phyloP scores from a whole-genome alignment of 345 rosid species.

The Lepidium aucheri region DNA sequence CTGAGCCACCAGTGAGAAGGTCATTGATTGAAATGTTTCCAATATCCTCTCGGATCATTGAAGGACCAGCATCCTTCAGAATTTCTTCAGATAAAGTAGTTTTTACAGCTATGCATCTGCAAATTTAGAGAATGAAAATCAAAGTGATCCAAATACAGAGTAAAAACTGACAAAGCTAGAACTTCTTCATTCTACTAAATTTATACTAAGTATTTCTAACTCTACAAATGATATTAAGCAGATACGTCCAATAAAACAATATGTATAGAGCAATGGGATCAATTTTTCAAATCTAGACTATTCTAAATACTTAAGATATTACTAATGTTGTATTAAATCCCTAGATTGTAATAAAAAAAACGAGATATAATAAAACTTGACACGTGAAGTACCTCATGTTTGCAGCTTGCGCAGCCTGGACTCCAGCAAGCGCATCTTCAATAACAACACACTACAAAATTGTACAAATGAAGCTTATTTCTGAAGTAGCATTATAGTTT shows the following conservation, averaged over 20 bases:
- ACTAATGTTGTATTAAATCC: background rate
- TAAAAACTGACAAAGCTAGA: background rate
- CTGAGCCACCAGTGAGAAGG: conserved; percentile 80
- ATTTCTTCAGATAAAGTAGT: conserved; percentile 68
- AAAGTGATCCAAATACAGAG: conserved; percentile 9
- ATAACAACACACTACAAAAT: conserved; percentile 69
- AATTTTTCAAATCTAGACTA: background rate
- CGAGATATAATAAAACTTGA: background rate
- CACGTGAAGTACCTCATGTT: conserved; percentile 58
- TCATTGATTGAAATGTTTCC: conserved; percentile 70
- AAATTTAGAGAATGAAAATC: conserved; percentile 17
- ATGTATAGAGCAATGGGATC: background rate
- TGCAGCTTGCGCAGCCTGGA: conserved; percentile 95
- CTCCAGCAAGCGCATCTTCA: conserved; percentile 96
- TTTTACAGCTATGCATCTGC: conserved; percentile 90
- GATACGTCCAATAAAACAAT: background rate
- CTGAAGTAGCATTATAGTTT: background rate
- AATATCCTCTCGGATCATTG: conserved; percentile 64
- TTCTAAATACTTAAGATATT: background rate
- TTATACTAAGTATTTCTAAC: background rate
- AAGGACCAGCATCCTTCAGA: conserved; percentile 59
- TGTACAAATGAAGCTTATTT: background rate
- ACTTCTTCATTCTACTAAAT: background rate
- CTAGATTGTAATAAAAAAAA: too few relatives aligned
- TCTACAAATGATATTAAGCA: background rate